These are phyloP conservation scores for Serendipita indica DNA, from an alignment of 768 basidiomycete species.

Conservation along the genomic window DNA sequence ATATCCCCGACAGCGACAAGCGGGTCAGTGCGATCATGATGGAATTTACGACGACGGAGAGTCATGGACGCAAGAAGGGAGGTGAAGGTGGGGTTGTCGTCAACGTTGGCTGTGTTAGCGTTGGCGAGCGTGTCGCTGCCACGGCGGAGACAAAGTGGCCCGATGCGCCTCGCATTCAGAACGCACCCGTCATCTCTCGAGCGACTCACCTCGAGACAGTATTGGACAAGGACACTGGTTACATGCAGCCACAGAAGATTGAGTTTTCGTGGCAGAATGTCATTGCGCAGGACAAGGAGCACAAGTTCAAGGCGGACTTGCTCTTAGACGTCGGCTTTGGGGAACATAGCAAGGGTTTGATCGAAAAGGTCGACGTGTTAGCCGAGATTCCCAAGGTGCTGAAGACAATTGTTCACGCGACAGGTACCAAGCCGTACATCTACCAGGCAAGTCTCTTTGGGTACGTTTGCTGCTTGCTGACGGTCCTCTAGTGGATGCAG, in stretches of 20 bases:
- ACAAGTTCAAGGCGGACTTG: conserved; percentile 41
- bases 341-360: conserved; percentile 50
- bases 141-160: conserved; percentile 72
- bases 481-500: conserved; percentile 39
- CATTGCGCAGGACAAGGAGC: conserved; percentile 35
- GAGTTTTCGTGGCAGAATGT: conserved; percentile 66
- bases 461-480: conserved; percentile 8
- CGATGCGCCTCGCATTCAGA: conserved; percentile 35
- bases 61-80: conserved; percentile 61
- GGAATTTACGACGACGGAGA: conserved; percentile 81
- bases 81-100: conserved; percentile 74
- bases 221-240: conserved; percentile 68
- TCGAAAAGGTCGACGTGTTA: conserved; percentile 89
- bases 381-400: conserved; percentile 89
- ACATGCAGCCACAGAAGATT: conserved; percentile 54
- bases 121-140: conserved; percentile 58
- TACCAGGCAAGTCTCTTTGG: conserved; percentile 53
- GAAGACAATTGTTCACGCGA: conserved; percentile 82
- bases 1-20: not conserved
- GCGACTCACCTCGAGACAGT: conserved; percentile 45
- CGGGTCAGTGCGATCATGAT: conserved; percentile 74
- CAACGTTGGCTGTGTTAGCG: conserved; percentile 73
- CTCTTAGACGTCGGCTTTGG: conserved; percentile 43
- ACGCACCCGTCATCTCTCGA: conserved; percentile 43
- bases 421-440: conserved; percentile 85